Evolutionary conservation across 202 grass and related monocot genomes (phyloP), one percentile per base, ranked within the genome.

Genomic region (Thinopyrum obtusiflorum): DNA sequence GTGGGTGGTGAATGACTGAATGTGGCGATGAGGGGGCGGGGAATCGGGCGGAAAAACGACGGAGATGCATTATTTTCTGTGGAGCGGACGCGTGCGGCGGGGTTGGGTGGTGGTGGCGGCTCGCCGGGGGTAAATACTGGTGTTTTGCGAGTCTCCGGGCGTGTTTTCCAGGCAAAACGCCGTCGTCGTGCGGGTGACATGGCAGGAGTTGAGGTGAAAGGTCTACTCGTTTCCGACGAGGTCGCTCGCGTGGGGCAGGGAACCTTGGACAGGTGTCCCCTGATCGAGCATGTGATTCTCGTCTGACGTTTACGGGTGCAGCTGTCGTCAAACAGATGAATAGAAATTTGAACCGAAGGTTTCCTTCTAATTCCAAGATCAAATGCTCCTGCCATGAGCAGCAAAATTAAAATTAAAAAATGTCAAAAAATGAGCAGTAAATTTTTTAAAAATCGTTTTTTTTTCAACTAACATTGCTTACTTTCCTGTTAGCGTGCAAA

Each of bases 11-110:
- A n/a, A n/a, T n/a, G n/a, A n/a, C n/a, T 36, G 87, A 60, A 44
- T 40, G 18, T 64, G 25, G 17, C 53, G 15, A 61, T 5, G 35
- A 33, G 59, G 21, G 20, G 65, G 65, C 17, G 32, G 46, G 7
- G 51, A 63, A 63, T 31, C 36, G 24, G 61, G 35, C 66, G 66
- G 62, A 76, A 31, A 70, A 82, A 82, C 53, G 3, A 42, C 32
- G 26, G 72, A 21, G 76, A 68, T 80, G 17, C 73, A 21, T 76
- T 76, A 20, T 89, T 84, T 88, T 89, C 46, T 62, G 82, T 80
- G 87, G 76, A 46, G 65, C 35, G 10, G 59, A 18, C 25, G 39
- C 73, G 65, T n/a, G 81, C 42, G 31, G 31, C 39, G 44, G 77
- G 68, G 44, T 5, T 15, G 44, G 44, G 44, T 47, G 44, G 87